Base-by-base conservation (phyloP, 495 filamentous ascomycete species). In the Pseudoneurospora amorphoporcata region DNA sequence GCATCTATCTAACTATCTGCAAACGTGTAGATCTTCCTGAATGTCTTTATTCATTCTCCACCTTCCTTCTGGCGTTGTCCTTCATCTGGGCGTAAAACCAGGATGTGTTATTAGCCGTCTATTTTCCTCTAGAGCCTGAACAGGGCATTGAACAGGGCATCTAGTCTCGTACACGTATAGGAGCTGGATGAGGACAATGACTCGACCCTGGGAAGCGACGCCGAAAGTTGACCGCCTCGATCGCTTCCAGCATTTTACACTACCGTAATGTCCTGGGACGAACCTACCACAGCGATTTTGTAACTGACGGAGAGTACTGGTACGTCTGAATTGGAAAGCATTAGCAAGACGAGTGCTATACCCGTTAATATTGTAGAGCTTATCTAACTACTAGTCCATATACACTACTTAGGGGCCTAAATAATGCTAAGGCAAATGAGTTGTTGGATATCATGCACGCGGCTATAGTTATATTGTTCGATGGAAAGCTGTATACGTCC, bases 391-490 rank as follows among this genome's bases (percentile, higher is more conserved):
- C 45, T 53, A n/a, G n/a, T n/a, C n/a, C 19, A 53, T 29, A 0
- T 53, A 4, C 19, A 53, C 45, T 3, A n/a, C 10, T 29, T 9
- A 53, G 84, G 82, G 76, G 75, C 3, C 77, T 77, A 4, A 79
- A 79, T 69, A 77, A 79, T 41, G 77, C 76, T 35, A 77, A 70
- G 17, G 77, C 78, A 38, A 82, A 81, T 69, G 80, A 82, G 42
- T 73, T 75, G 6, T 69, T 74, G 69, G 81, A 82, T 45, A 80
- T 80, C 73, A 75, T 75, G 38, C 78, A 79, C 68, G 75, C 75
- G 45, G 45, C 9, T 70, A 72, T 78, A 58, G 69, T 78, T 85
- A 83, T 74, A 80, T 87, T n/a, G n/a, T n/a, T n/a, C n/a, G n/a
- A n/a, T n/a, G n/a, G n/a, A n/a, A n/a, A n/a, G n/a, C n/a, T n/a